Evolutionary conservation across 2,329 filamentous ascomycete genomes (phyloP).

Genomic region (Aspergillus japonicus): DNA sequence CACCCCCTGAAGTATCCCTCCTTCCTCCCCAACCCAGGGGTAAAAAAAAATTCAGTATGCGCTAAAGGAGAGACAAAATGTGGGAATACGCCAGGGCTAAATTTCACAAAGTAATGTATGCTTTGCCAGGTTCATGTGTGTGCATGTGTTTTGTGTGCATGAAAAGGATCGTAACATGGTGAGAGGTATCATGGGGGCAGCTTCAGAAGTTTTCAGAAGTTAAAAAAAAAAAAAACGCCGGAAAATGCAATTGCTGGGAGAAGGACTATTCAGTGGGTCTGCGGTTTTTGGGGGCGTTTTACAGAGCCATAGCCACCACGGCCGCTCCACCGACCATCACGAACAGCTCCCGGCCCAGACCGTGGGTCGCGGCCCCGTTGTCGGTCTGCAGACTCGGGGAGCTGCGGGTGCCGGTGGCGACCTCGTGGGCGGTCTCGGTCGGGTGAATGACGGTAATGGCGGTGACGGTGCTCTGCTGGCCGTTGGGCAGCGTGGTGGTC

Average conservation of each 20-base stretch:
- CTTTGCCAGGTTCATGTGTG: not conserved
- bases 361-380: conserved; percentile 30
- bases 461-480: conserved; percentile 44
- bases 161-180: conserved; percentile 5
- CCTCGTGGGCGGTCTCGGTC: conserved; percentile 24
- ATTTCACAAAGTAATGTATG: not conserved
- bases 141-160: too few species aligned
- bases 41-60: not conserved
- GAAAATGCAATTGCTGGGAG: not conserved
- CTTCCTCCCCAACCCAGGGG: not conserved
- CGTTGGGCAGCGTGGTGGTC: conserved; percentile 44
- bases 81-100: not conserved
- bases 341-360: conserved; percentile 35
- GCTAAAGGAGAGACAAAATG: conserved; percentile 2
- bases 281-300: conserved; percentile 5
- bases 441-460: conserved; percentile 47
- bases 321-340: conserved; percentile 45
- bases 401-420: conserved; percentile 22
- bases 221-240: conserved; percentile 6
- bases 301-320: conserved; percentile 40
- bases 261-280: too few species aligned
- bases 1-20: too few species aligned
- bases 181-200: conserved; percentile 1
- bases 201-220: too few species aligned
- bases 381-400: conserved; percentile 44